These are phyloP conservation scores for Citrullus colocynthis DNA, from an alignment of 306 rosid species.

Conservation along the genomic window DNA sequence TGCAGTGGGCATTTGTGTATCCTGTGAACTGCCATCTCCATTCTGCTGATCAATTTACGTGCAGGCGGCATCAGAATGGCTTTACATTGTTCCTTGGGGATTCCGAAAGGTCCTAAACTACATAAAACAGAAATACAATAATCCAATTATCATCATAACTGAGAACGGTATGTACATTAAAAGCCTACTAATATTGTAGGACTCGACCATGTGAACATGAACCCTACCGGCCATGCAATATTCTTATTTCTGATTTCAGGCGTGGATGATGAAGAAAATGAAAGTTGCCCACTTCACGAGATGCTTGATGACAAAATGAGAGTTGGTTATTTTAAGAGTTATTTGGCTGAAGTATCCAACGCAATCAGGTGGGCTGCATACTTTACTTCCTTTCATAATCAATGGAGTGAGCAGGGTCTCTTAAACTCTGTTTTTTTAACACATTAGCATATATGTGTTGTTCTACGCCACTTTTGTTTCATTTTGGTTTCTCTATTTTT, in stretches of 20 bases:
- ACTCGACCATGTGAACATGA: background rate
- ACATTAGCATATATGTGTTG: background rate
- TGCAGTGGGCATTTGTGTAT: background rate
- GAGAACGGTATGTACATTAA: conserved; percentile 58
- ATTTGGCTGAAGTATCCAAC: conserved; percentile 53
- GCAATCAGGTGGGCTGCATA: conserved; percentile 60
- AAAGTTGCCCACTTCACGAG: conserved; percentile 40
- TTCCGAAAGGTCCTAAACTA: conserved; percentile 57
- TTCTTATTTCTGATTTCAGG: conserved; percentile 27
- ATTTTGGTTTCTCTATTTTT: too few species aligned
- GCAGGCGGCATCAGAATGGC: conserved; percentile 99
- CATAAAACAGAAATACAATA: conserved; percentile 44
- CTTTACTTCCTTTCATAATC: background rate
- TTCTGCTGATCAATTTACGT: conserved; percentile 11
- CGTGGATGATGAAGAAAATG: conserved; percentile 81
- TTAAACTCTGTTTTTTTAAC: background rate
- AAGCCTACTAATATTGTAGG: background rate
- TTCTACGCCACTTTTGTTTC: too few species aligned
- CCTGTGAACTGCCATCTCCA: background rate
- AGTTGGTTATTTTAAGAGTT: conserved; percentile 47
- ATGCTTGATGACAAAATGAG: conserved; percentile 79
- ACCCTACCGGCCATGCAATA: too few species aligned
- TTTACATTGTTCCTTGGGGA: conserved; percentile 97
- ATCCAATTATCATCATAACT: conserved; percentile 50
- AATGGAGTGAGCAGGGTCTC: background rate